Conservation (phyloP, 345 rosid genomes). For the Melaleuca alternifolia region DNA sequence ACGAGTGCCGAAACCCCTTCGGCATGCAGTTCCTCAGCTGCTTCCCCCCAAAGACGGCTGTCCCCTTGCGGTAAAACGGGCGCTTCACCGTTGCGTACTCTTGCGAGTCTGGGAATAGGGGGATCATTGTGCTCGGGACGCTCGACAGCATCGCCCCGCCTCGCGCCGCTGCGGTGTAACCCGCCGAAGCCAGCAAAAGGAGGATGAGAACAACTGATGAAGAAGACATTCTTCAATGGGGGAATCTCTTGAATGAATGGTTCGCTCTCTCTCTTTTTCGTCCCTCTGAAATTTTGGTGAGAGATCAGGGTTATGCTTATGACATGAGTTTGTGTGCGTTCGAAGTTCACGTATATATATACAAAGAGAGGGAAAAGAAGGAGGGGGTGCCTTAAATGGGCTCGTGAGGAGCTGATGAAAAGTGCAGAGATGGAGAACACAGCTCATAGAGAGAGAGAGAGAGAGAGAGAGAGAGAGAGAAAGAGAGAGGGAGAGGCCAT, state of each 20-base stretch:
- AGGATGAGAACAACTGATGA: slow-evolving; percentile 3
- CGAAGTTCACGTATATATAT: not conserved
- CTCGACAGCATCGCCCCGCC: slow-evolving; percentile 42
- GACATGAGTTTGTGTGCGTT: not conserved
- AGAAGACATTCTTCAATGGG: not conserved
- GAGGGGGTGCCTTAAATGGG: slow-evolving; percentile 32
- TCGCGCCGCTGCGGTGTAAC: slow-evolving; percentile 1
- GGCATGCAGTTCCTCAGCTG: slow-evolving; percentile 67
- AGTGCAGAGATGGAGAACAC: not conserved
- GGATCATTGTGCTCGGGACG: slow-evolving; percentile 59
- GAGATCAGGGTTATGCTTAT: not conserved
- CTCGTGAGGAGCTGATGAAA: slow-evolving; percentile 46
- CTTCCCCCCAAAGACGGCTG: slow-evolving; percentile 20
- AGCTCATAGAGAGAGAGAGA: slow-evolving; percentile 2
- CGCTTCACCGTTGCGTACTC: slow-evolving; percentile 41
- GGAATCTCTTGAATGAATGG: not conserved
- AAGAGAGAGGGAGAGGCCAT: not conserved
- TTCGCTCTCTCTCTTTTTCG: not conserved
- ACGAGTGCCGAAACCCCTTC: slow-evolving; percentile 56
- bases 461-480: not conserved
- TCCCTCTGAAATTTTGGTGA: not conserved
- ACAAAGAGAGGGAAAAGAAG: not conserved
- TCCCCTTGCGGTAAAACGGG: slow-evolving; percentile 5
- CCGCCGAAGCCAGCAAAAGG: not conserved
- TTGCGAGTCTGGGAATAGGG: slow-evolving; percentile 8